Conservation (phyloP, 2,329 filamentous ascomycete species). For the Herpotrichia juniperi region DNA sequence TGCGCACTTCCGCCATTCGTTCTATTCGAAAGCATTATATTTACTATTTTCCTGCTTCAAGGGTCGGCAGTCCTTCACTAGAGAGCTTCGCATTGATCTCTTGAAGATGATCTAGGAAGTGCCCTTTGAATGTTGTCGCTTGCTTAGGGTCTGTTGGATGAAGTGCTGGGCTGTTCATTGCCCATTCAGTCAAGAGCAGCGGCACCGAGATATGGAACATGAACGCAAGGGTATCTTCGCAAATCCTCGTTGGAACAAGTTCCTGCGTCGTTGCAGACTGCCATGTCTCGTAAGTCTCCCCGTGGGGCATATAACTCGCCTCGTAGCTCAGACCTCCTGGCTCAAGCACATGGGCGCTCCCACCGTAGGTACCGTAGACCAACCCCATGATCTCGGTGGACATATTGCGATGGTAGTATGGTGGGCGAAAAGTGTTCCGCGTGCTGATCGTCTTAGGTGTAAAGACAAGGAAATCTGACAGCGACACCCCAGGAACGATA, state of each 20-base stretch:
- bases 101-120: slow-evolving; percentile 1
- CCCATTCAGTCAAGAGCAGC: slow-evolving; percentile 1
- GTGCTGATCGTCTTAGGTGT: slow-evolving; percentile 49
- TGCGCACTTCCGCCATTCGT: not conserved
- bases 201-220: slow-evolving; percentile 4
- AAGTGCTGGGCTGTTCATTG: not conserved
- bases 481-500: slow-evolving; percentile 29
- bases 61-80: not conserved
- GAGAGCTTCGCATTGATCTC: slow-evolving; percentile 1
- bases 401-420: slow-evolving; percentile 51
- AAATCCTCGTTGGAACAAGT: not conserved
- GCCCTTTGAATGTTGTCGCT: not conserved
- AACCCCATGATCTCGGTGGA: slow-evolving; percentile 5
- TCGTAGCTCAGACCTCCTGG: slow-evolving; percentile 4
- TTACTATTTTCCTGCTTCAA: not conserved
- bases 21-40: not conserved
- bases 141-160: not conserved
- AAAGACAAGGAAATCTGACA: slow-evolving; percentile 49
- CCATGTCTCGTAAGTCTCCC: slow-evolving; percentile 5
- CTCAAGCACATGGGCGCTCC: slow-evolving; percentile 3
- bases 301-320: slow-evolving; percentile 2
- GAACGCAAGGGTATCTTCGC: slow-evolving; percentile 2
- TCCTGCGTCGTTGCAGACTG: slow-evolving; percentile 3
- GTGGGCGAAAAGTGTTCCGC: slow-evolving; percentile 48
- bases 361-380: slow-evolving; percentile 3